Evolutionary conservation across 768 basidiomycete species (phyloP).

Genomic region (Termitomyces sp.): DNA sequence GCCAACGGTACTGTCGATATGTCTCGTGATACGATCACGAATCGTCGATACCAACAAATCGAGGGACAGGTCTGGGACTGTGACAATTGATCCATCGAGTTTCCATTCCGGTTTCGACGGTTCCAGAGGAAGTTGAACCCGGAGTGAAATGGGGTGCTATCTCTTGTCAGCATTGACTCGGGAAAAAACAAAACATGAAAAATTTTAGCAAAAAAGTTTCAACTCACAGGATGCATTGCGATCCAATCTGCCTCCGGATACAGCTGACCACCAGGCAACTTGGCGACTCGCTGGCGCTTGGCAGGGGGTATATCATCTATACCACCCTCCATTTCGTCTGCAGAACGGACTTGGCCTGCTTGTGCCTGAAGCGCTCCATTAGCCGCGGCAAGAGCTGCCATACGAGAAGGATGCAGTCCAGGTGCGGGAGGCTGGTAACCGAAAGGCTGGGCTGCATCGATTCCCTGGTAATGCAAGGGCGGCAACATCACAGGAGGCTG

Average conservation of each 20-base stretch:
- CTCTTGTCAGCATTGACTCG: background rate
- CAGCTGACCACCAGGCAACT: conserved; percentile 75
- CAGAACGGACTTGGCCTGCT: conserved; percentile 68
- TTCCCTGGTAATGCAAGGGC: conserved; percentile 79
- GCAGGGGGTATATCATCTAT: conserved; percentile 68
- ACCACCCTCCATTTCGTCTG: conserved; percentile 75
- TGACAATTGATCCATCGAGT: conserved; percentile 72
- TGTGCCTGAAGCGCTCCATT: conserved; percentile 47
- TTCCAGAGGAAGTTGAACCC: conserved; percentile 78
- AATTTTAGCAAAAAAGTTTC: background rate
- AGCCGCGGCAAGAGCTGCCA: conserved; percentile 53
- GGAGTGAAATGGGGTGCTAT: conserved; percentile 81
- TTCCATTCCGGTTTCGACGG: conserved; percentile 91
- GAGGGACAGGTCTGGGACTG: conserved; percentile 78
- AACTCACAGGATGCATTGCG: conserved; percentile 73
- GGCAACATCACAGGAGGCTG: conserved; percentile 74
- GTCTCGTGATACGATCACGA: conserved; percentile 80
- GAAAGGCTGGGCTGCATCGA: conserved; percentile 72
- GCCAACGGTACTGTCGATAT: conserved; percentile 72
- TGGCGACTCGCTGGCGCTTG: conserved; percentile 84
- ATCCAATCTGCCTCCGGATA: conserved; percentile 92
- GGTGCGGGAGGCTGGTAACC: conserved; percentile 67
- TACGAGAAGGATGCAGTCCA: conserved; percentile 64
- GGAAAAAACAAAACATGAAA: background rate
- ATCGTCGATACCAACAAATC: conserved; percentile 82